Evolutionary conservation across 768 basidiomycete genomes (phyloP), one percentile per base, ranked within the genome.

Genomic region (Tremella yokohamensis): DNA sequence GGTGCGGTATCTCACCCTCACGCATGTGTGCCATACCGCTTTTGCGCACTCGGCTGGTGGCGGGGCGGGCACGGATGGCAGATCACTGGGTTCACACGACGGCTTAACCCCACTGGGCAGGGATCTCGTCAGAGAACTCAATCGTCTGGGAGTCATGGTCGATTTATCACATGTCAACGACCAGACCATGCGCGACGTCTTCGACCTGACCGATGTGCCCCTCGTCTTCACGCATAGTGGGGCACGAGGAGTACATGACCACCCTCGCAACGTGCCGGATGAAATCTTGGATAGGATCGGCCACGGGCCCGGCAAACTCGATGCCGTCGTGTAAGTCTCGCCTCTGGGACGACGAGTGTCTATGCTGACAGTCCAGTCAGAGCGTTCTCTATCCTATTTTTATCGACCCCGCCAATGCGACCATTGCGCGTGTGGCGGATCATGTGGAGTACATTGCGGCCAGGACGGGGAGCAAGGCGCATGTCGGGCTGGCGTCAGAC

Each of bases 261-360:
- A 68, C 50, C 66, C 66, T 45, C 53, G 66, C n/a, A 68, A 68
- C 42, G 58, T 68, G 1, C 66, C 66, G 12, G 63, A 68, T 47
- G 45, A 60, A 29, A 39, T 68, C 34, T 44, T 68, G 26, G 26
- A 52, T 3, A 38, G 47, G 42, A 64, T 68, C 12, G 63, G 57
- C n/a, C 40, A 15, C n/a, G 40, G 40, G n/a, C 34, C 2, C 54
- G 54, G 2, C 15, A 68, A 53, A 68, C 64, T 39, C 25, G 22
- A n/a, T 61, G 66, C 8, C 6, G 45, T 68, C 6, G 53, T 68
- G 60, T 64, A 26, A 34, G 63, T 60, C 15, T 8, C n/a, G 16
- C 45, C 16, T 48, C 15, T 29, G n/a, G 34, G 44, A 49, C 18
- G 19, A 13, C 16, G 18, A n/a, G 8, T 16, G 42, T 18, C n/a